Evolutionary conservation across 371 early-diverging fungal species (phyloP), one percentile per base, ranked within the genome.

Genomic region (Rhizopus microsporus): DNA sequence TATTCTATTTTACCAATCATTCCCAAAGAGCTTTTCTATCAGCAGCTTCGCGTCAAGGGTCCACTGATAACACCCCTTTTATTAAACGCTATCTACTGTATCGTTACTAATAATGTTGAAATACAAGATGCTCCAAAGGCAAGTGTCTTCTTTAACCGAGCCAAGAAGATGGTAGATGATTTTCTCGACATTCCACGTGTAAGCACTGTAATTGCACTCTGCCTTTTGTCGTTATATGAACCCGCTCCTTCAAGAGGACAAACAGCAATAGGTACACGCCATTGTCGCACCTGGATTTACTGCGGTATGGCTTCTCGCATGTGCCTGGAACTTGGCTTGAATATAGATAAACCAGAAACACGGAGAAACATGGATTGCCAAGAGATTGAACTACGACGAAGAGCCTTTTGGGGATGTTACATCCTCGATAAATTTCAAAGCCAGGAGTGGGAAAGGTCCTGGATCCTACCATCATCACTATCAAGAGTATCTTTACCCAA

Each of bases 381-480:
- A 13, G 67, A 66, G 10, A 51, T 66, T 4, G 67, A 66, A 33
- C 13, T 62, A 16, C 38, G 64, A 12, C 53, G 59, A 31, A 60
- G 57, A 23, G 60, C 64, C 0, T 69, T 69, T 48, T 73, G 73
- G 73, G 54, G 59, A 3, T 69, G 69, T 39, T 73, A 67, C 34
- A 64, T 64, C 13, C 32, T 69, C 8, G 73, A 73, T 51, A 73
- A 73, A 37, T 35, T 63, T 37, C 73, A 69, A 48, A 71, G 75
- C 44, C 54, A 51, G 3, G 68, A 65, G 10, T 67, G 63, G 59
- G 72, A 70, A 32, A 54, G 72, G 16, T 67, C 80, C 3, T 76
- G 68, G 64, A 76, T 67, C 46, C 29, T 46, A 29, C 46, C 46
- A 17, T 46, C 46, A 7, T 46, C 56, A 8, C 23, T 60, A 15